Evolutionary conservation across 768 basidiomycete species (phyloP), one percentile per base, ranked within the genome.

Genomic region (Mycena latifolia): DNA sequence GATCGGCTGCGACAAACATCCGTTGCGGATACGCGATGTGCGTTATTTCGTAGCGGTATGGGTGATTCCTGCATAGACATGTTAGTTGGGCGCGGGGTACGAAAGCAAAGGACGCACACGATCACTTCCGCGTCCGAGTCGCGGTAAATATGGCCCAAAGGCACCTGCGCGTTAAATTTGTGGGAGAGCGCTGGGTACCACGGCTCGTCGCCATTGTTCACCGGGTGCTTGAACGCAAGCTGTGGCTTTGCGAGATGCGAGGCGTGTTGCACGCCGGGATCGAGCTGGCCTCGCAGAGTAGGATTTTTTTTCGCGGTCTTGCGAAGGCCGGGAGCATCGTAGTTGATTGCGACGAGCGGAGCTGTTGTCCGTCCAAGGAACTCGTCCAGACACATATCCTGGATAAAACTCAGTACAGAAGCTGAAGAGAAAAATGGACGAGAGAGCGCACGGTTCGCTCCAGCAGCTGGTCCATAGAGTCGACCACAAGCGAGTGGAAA

Each of bases 381-480:
- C 68, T 92, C 88, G 72, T 99, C 97, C 39, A 99, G 77, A 68
- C 88, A 89, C 11, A 88, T 90, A 74, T 98, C 96, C 92, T 94
- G 51, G 17, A 24, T 0, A 47, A 43, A 20, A 18, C 10, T 11
- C 7, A 52, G n/a, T n/a, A n/a, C n/a, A n/a, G n/a, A n/a, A n/a
- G 3, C 8, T 48, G 5, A 45, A 69, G n/a, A 33, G 9, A 47
- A 9, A 25, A 18, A n/a, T 31, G 63, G 41, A 46, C 56, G 29
- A 5, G 27, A 28, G 7, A 39, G 20, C 89, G 77, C 71, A 92
- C 95, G 5, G 94, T 92, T 56, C 88, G 85, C 78, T 99, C 98
- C 63, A 98, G 77, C 56, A 98, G 76, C 51, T 86, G 84, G 75
- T 99, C 97, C 84, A 97, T 87, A 0, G 88, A 81, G 73, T 95